Evolutionary conservation across 2,329 filamentous ascomycete species (phyloP).

Genomic region (Immersiporthe knoxdaviesiana): DNA sequence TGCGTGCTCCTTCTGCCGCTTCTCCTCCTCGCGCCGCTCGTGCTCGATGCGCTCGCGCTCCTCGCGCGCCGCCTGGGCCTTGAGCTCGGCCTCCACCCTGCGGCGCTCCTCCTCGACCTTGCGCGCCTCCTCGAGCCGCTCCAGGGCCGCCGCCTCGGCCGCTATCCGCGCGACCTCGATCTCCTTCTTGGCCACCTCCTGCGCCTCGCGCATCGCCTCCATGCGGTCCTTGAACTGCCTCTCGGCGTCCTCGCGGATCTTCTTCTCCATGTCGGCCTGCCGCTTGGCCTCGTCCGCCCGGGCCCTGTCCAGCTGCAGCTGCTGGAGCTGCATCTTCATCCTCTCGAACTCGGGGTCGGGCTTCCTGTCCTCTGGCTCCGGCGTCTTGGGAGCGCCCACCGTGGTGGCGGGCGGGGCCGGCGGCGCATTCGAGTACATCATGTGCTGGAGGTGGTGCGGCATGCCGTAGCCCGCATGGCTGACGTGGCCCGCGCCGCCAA

Average conservation of each 20-base stretch:
- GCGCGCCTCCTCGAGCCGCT: constrained; percentile 44
- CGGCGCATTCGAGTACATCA: constrained; percentile 45
- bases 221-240: constrained; percentile 44
- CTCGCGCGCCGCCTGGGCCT: constrained; percentile 40
- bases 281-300: constrained; percentile 50
- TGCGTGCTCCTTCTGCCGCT: constrained; percentile 48
- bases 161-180: constrained; percentile 52
- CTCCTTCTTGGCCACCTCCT: constrained; percentile 52
- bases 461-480: constrained; percentile 33
- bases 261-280: constrained; percentile 48
- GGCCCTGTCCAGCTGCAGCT: constrained; percentile 51
- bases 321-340: constrained; percentile 63
- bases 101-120: constrained; percentile 43
- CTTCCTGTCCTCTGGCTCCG: constrained; percentile 43
- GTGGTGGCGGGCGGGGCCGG: constrained; percentile 49
- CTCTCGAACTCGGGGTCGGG: constrained; percentile 60
- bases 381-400: constrained; percentile 41
- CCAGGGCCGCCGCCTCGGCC: constrained; percentile 48
- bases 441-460: constrained; percentile 43
- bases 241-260: constrained; percentile 52
- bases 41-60: constrained; percentile 41
- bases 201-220: constrained; percentile 42
- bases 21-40: constrained; percentile 45
- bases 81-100: constrained; percentile 39
- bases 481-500: constrained; percentile 36